These are phyloP conservation scores for Inonotus hispidus DNA, from an alignment of 1,284 basidiomycete species.

Conservation along the genomic window DNA sequence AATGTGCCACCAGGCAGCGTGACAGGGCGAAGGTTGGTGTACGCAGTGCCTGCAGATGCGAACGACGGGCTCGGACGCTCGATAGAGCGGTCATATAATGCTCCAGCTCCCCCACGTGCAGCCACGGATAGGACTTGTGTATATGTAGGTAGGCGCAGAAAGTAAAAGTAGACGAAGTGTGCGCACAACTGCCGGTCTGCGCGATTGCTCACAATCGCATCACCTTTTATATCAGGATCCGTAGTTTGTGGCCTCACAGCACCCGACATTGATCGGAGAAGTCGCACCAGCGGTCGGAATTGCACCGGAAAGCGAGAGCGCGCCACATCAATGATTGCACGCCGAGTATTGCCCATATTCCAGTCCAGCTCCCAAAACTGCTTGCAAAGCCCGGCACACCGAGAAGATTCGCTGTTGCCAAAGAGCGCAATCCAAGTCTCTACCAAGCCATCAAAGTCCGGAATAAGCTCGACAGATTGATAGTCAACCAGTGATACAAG, in stretches of 20 bases:
- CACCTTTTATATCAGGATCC: conserved; percentile 45
- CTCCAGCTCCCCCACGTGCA: conserved; percentile 54
- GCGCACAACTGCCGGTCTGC: conserved; percentile 51
- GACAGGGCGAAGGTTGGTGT: conserved; percentile 61
- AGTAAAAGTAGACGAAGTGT: conserved; percentile 66
- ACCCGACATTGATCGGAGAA: conserved; percentile 72
- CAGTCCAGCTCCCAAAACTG: conserved; percentile 78
- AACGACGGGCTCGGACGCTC: conserved; percentile 52
- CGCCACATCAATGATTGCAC: conserved; percentile 75
- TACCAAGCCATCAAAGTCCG: conserved; percentile 66
- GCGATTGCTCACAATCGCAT: conserved; percentile 25
- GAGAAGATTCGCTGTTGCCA: conserved; percentile 65
- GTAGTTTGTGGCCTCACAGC: conserved; percentile 67
- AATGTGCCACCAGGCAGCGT: conserved; percentile 70
- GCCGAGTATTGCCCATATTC: conserved; percentile 52
- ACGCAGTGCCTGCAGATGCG: conserved; percentile 48
- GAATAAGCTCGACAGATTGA: conserved; percentile 64
- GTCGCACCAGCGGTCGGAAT: conserved; percentile 61
- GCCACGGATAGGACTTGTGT: conserved; percentile 66
- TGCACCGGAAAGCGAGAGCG: conserved; percentile 79
- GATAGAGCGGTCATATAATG: conserved; percentile 63
- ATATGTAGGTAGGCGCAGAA: conserved; percentile 68
- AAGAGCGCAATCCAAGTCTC: conserved; percentile 80
- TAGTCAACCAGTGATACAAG: conserved; percentile 69
- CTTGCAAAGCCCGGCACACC: conserved; percentile 64